Conservation (phyloP, 2,329 filamentous ascomycete species). For the Diaporthe batatas region DNA sequence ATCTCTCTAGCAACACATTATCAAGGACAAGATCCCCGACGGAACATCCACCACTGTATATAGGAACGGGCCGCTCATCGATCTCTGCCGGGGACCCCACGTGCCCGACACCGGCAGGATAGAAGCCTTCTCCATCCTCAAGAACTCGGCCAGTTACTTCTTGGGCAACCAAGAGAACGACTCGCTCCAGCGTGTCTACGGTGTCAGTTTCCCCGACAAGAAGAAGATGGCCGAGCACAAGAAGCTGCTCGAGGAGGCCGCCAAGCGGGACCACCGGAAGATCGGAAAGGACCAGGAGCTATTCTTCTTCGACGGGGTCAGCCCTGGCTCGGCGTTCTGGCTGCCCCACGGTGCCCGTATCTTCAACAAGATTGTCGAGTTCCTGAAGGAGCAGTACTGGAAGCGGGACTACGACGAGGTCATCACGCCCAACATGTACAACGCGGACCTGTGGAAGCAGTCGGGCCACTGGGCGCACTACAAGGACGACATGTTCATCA, state of each 20-base stretch:
- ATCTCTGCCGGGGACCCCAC: conserved; percentile 95
- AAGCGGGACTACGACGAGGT: conserved; percentile 96
- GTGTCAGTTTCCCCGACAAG: conserved; percentile 96
- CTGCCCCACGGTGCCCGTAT: conserved; percentile 93
- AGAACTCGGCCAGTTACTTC: conserved; percentile 80
- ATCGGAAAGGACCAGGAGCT: conserved; percentile 96
- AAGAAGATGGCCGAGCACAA: conserved; percentile 93
- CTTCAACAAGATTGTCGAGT: conserved; percentile 87
- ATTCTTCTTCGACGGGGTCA: conserved; percentile 95
- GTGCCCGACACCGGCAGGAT: conserved; percentile 94
- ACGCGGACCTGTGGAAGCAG: conserved; percentile 91
- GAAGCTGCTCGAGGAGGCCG: conserved; percentile 96
- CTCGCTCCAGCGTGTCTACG: conserved; percentile 95
- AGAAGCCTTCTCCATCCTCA: conserved; percentile 95
- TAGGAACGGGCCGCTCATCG: conserved; percentile 91
- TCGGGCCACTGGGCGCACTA: conserved; percentile 96
- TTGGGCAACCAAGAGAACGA: conserved; percentile 94
- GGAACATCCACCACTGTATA: conserved; percentile 95
- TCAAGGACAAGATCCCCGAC: conserved; percentile 90
- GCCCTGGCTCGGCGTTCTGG: conserved; percentile 94
- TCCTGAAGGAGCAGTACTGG: conserved; percentile 90
- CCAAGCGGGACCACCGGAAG: conserved; percentile 94
- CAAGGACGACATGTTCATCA: conserved; percentile 89
- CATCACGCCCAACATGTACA: conserved; percentile 96
- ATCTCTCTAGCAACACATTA: conserved; percentile 83